Evolutionary conservation across 169 alveolate genomes (phyloP), one percentile per base, ranked within the genome.

Genomic region (Babesia bovis): DNA sequence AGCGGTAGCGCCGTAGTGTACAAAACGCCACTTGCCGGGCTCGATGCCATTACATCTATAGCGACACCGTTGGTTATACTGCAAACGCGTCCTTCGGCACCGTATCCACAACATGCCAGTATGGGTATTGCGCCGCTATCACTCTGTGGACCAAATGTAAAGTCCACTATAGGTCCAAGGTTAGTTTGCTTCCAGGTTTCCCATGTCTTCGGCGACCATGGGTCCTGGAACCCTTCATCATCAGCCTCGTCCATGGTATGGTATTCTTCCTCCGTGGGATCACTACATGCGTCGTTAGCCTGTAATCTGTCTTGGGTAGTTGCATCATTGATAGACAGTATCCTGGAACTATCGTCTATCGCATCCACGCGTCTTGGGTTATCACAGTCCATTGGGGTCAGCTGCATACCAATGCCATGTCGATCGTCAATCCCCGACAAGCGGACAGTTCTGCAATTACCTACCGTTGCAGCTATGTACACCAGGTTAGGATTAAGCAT

Each of bases 31-130:
- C 36, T 44, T 1, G 68, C 13, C 6, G 56, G 38, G 15, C 53
- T 49, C 25, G 82, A 32, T 38, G 58, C 66, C 15, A 78, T 35
- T 3, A 42, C 19, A 7, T 67, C 75, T 26, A 69, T 56, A 17
- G 70, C 71, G 10, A 78, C 52, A 19, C 86, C 86, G 19, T 56
- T 35, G 12, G 69, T 23, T 44, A 78, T 68, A 32, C 69, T 69
- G 52, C 86, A 78, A 9, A 78, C 71, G 13, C 69, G 42, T 42
- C 82, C 82, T 19, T 73, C 67, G 12, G 71, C 26, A 21, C 86
- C 86, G 55, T 45, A 44, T 5, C 86, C 86, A 28, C 86, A 78
- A 40, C 86, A 78, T 10, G 86, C 86, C 40, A 78, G 51, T 17
- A 78, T 69, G 17, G 83, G 45, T 6, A 36, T 33, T 13, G 66